These are phyloP conservation scores for Sphagnum tenellum DNA, from an alignment of 225 moss, liverwort and hornwort species.

Conservation along the genomic window DNA sequence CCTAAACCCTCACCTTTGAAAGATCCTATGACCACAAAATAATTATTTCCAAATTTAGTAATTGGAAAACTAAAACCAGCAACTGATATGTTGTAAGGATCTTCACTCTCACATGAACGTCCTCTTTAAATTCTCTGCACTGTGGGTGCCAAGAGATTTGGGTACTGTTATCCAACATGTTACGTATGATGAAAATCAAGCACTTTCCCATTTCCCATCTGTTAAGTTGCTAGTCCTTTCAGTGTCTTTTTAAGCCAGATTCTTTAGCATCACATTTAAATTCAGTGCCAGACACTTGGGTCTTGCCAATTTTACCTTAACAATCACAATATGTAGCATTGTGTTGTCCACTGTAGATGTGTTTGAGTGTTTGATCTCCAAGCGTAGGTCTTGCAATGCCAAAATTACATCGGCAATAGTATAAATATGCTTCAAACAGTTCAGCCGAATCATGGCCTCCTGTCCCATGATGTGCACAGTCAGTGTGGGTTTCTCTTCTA, in stretches of 20 bases:
- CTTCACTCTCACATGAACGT: too few relatives aligned
- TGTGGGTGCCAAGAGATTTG: too few relatives aligned
- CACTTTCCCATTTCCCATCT: too few relatives aligned
- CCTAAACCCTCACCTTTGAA: not conserved
- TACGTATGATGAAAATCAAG: too few relatives aligned
- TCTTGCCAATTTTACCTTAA: slow-evolving; percentile 24
- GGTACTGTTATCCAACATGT: not conserved
- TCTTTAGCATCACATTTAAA: not conserved
- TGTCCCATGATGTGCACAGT: slow-evolving; percentile 48
- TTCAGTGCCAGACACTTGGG: too few relatives aligned
- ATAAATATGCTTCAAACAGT: slow-evolving; percentile 38
- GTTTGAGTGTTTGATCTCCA: slow-evolving; percentile 54
- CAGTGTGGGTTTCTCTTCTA: slow-evolving; percentile 31
- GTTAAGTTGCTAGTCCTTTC: not conserved
- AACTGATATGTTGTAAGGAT: too few relatives aligned
- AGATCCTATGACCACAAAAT: not conserved
- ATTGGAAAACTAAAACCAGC: too few relatives aligned
- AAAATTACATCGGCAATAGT: slow-evolving; percentile 44
- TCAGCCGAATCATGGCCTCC: slow-evolving; percentile 64
- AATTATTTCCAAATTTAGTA: not conserved
- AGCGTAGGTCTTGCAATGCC: slow-evolving; percentile 36
- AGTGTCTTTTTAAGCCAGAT: not conserved
- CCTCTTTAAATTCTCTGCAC: too few relatives aligned
- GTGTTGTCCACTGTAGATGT: slow-evolving; percentile 34
- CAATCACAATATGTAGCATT: slow-evolving; percentile 42